Conservation (phyloP, 805 yeast genomes). For the Kockiozyma suomiensis region DNA sequence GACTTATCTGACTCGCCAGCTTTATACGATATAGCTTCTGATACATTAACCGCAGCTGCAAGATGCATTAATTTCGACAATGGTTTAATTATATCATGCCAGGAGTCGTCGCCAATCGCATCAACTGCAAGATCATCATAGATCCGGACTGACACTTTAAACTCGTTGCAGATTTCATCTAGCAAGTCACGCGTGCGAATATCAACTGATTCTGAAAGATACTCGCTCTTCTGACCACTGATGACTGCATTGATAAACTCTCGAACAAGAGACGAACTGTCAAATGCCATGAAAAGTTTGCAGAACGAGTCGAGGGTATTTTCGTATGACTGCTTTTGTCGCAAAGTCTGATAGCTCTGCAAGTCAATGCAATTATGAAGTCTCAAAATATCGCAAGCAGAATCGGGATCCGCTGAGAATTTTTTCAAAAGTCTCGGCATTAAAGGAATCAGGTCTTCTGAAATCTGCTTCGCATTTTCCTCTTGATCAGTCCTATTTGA, state of each 20-base stretch:
- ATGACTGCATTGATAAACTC: conserved; percentile 17
- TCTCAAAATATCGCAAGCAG: conserved; percentile 34
- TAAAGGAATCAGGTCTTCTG: conserved; percentile 27
- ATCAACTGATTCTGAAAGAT: conserved; percentile 19
- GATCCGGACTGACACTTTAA: background rate
- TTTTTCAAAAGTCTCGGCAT: conserved; percentile 36
- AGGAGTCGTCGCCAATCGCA: background rate
- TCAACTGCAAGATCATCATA: conserved; percentile 11
- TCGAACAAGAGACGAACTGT: conserved; percentile 9
- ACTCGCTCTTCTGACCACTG: conserved; percentile 20
- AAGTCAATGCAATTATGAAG: conserved; percentile 35
- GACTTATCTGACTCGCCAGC: conserved; percentile 12
- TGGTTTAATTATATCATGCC: background rate
- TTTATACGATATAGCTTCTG: conserved; percentile 8
- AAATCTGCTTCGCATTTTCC: conserved; percentile 1
- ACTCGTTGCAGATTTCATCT: conserved; percentile 9
- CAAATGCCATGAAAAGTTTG: conserved; percentile 12
- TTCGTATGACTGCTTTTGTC: conserved; percentile 33
- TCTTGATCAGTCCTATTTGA: conserved; percentile 6
- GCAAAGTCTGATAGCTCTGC: conserved; percentile 29
- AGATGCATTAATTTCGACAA: conserved; percentile 10
- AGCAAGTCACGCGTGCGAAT: conserved; percentile 16
- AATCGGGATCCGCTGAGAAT: conserved; percentile 35
- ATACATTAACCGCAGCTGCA: conserved; percentile 11
- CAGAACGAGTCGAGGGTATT: conserved; percentile 36